Percentiles rank a stretch among this genome's conserved stretches.
These are phyloP conservation scores for Paratinospora sagittata DNA, from an alignment of 164 flowering plant genomes.

Conservation along the genomic window DNA sequence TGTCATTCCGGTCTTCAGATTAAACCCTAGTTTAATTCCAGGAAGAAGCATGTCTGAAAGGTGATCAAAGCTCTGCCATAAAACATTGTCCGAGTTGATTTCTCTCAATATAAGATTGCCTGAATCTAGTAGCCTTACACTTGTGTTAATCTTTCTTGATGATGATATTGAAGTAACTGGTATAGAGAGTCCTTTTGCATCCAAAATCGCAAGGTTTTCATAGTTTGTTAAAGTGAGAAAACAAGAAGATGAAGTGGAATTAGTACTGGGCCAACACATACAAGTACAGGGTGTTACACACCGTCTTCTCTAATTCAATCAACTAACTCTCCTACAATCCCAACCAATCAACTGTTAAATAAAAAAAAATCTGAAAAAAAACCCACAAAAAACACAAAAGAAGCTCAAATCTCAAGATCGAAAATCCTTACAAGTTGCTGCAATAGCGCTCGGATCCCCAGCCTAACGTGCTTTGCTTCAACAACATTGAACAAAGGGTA, in stretches of 20 bases:
- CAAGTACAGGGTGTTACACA: too few species aligned
- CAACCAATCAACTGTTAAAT: constrained; percentile 15
- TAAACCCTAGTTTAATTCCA: neutral
- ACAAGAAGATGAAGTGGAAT: too few species aligned
- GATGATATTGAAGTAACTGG: neutral
- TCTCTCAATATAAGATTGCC: neutral
- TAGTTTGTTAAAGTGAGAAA: too few species aligned
- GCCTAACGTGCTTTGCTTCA: constrained; percentile 71
- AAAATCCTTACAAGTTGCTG: constrained; percentile 52
- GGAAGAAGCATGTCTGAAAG: neutral
- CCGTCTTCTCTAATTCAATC: constrained; percentile 67
- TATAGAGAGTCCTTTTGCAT: too few species aligned
- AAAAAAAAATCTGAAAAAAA: too few species aligned
- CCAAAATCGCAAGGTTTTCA: too few species aligned
- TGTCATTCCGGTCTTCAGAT: neutral
- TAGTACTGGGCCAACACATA: too few species aligned
- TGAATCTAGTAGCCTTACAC: neutral
- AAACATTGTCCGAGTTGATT: neutral
- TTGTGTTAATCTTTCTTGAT: neutral
- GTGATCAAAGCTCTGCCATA: neutral
- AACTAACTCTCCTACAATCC: constrained; percentile 61
- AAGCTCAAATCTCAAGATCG: neutral
- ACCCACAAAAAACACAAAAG: constrained; percentile 10
- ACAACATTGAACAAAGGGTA: constrained; percentile 84
- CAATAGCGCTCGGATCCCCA: constrained; percentile 67